Base-by-base conservation (phyloP, 176 grass and related monocot species). In the Aegilops sharonensis region DNA sequence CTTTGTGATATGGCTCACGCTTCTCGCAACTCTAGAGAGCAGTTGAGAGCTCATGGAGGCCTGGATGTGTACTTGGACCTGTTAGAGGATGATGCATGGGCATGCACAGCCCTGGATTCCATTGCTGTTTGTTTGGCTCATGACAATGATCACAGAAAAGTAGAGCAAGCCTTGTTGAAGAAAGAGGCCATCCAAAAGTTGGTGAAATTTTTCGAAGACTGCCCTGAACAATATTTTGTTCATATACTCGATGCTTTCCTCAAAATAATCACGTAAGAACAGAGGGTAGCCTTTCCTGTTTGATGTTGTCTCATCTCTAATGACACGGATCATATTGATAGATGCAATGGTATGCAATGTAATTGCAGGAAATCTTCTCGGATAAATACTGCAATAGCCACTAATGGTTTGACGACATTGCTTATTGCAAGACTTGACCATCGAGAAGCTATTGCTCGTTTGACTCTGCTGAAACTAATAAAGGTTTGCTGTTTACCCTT, bases 1-100 rank as follows among this genome's bases (percentile, higher is more conserved):
- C 85, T 99, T 82, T 99, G 97, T 29, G 97, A 99, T 90, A 99
- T 99, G 97, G 97, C 97, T 3, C 97, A 99, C 30, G 97, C 97
- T 81, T 99, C 97, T 86, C 90, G 97, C 75, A 96, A 99, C 82
- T 94, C 94, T 18, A 92, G 97, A 78, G 97, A 99, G 79, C 97
- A 99, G 83, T 79, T 99, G 79, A 92, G 97, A 79, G 92, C 90
- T 72, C 97, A 99, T 72, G 97, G 97, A 88, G 97, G 97, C 48
- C 85, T 99, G 63, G 92, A 94, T 82, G 97, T 94, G 72, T 99
- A 96, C 88, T 88, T 99, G 64, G 91, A 94, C 85, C 76, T 99
- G 35, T 84, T 99, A 80, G 94, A 93, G 57, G 97, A 99, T 64
- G 97, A 99, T 84, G 90, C 87, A 52, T 99, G 97, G 97, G 92